Base-by-base conservation (phyloP, 179 eudicot genomes). In the Silene coronaria region DNA sequence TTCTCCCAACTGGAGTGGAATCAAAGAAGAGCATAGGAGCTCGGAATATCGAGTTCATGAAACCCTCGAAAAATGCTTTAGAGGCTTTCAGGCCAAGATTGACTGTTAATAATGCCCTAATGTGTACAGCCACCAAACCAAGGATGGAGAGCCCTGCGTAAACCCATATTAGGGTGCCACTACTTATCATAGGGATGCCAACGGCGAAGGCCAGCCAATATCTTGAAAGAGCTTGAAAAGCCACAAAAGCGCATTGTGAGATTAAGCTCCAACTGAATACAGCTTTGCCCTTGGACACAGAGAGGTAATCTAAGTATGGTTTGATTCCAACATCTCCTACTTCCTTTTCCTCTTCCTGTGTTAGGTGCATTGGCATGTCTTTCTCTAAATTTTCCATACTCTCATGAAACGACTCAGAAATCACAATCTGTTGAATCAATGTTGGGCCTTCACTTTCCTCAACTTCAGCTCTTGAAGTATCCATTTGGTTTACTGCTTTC, bases 21-120 rank as follows among this genome's bases (percentile, higher is more conserved):
- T 88, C 91, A 75, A 80, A 88, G 79, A 86, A 88, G 14, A 82
- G 71, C 88, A 88, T 86, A 21, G 91, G 89, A 6, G 89, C 91
- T 61, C 81, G 83, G 75, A 91, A 89, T 28, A 89, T 83, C 21
- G 93, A 87, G 32, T 77, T 78, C 78, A 85, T 64, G 70, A 87
- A 27, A 45, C 80, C 76, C 81, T 84, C 86, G 71, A 80, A 79
- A 30, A 87, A 77, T 3, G 75, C 75, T 71, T 34, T 63, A 6
- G 80, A 77, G 5, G 76, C 80, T 48, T 62, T 63, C 42, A 77
- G 32, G 14, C 76, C 76, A 3, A 71, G 42, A 32, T 21, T 57
- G 6, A 61, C 76, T 19, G 80, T 63, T 22, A 61, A 63, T 23
- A 77, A 30, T 5, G 76, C 74, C 71, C 80, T 63, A 14, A 71